A percentile compares a stretch with the other conserved stretches of the same genome.
Conservation (phyloP, 495 filamentous ascomycete genomes). For the Neurospora cerealis region DNA sequence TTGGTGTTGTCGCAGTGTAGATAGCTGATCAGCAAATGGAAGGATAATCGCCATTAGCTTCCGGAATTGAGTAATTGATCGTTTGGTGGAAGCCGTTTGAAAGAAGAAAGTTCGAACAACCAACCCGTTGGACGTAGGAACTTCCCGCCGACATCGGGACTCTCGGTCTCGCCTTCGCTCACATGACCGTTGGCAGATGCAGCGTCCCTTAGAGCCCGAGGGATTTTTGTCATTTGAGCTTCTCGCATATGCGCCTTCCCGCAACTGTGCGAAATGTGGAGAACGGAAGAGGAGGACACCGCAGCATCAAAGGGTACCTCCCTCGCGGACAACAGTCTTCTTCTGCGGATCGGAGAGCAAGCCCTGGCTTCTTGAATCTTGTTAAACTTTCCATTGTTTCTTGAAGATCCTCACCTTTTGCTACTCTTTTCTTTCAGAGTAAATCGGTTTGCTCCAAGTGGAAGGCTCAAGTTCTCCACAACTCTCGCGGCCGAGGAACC, state of each 20-base stretch:
- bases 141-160: background rate
- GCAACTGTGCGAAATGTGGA: background rate
- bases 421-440: no score
- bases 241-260: background rate
- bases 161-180: background rate
- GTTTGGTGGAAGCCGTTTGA: background rate
- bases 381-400: background rate
- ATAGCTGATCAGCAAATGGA: background rate
- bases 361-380: background rate
- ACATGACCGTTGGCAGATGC: background rate
- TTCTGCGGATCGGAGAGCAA: no score
- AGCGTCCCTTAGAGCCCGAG: background rate
- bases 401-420: no score
- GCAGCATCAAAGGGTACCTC: background rate
- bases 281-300: background rate
- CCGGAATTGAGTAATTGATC: background rate
- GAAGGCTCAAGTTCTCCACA: background rate
- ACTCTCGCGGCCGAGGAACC: background rate
- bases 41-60: background rate
- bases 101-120: background rate
- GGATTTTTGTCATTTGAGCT: background rate
- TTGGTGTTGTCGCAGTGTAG: background rate
- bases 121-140: background rate
- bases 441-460: no score
- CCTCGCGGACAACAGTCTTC: no score